Base-by-base conservation (phyloP, 2,329 filamentous ascomycete species). In the Aspergillus fructus region DNA sequence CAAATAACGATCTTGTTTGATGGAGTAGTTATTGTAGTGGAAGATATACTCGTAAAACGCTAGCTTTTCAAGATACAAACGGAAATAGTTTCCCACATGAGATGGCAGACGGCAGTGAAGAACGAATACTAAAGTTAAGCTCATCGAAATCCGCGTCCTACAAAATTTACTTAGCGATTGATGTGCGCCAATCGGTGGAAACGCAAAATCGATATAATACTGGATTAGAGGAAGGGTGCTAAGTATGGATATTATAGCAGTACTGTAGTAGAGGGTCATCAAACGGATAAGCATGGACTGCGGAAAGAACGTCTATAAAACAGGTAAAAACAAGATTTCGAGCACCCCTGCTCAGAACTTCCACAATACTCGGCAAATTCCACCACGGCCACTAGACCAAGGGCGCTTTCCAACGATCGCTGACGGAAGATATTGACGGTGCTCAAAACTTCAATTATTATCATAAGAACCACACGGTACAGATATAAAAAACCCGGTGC, bases 361-460 rank as follows among this genome's bases (percentile, higher is more conserved):
- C 34, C 37, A 34, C 49, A 42, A 49, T n/a, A 19, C 39, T 34
- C 41, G 17, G 41, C 24, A 21, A 30, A 30, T 30, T 57, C 34
- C 47, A 47, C 42, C 42, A 58, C 13, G 62, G 62, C 54, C 37
- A 23, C 59, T 49, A 58, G 59, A 53, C 39, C 53, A 59, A 47
- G 61, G 49, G 59, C 64, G 61, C 63, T 63, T 64, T 59, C 59
- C 58, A 51, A 61, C 60, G 51, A 46, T 61, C 53, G 59, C 59
- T 52, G 53, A 58, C 62, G 63, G 62, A 66, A 53, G 61, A 62
- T 60, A 59, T 59, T 62, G 67, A 68, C 63, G 61, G 66, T 70
- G 66, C 66, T 65, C 67, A 70, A 63, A 68, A 67, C 67, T 69
- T 66, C 62, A 69, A 72, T 75, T 76, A 76, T 74, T 75, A 76